These are phyloP conservation scores for Coccomyxa sp. DNA, from an alignment of 139 green algal species.

Conservation along the genomic window DNA sequence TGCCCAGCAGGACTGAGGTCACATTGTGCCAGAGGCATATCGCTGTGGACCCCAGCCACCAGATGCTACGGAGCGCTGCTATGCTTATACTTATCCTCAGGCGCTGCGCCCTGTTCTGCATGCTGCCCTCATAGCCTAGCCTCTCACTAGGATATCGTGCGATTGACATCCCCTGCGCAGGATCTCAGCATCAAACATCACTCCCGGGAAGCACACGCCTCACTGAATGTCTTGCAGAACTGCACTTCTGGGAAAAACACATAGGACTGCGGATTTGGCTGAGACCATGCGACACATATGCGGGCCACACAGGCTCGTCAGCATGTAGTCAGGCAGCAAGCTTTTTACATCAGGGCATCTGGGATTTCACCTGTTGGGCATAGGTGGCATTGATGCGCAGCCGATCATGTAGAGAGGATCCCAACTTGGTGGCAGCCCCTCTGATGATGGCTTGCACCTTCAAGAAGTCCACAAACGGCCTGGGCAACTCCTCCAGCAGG, in stretches of 20 bases:
- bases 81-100: slow-evolving; percentile 8
- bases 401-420: slow-evolving; percentile 39
- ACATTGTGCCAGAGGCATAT: neutral
- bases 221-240: neutral
- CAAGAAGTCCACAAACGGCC: slow-evolving; percentile 52
- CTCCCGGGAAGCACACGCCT: neutral
- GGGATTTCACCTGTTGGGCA: slow-evolving; percentile 17
- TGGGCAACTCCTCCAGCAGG: slow-evolving; percentile 42
- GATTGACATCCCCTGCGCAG: slow-evolving; percentile 8
- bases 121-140: slow-evolving; percentile 9
- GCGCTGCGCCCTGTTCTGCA: slow-evolving; percentile 2
- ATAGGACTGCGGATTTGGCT: neutral
- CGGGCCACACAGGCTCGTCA: neutral
- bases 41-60: slow-evolving; percentile 2
- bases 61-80: neutral
- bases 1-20: no score
- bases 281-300: neutral
- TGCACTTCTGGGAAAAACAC: neutral
- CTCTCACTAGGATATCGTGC: neutral
- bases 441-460: slow-evolving; percentile 42
- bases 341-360: neutral
- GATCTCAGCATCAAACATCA: neutral
- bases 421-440: slow-evolving; percentile 29
- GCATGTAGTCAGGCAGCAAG: neutral
- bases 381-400: slow-evolving; percentile 51